Percentiles rank a stretch among this genome's conserved stretches.
phyloP scores from a whole-genome alignment of 192 early-diverging fungal genomes.

The Backusella macrospora region DNA sequence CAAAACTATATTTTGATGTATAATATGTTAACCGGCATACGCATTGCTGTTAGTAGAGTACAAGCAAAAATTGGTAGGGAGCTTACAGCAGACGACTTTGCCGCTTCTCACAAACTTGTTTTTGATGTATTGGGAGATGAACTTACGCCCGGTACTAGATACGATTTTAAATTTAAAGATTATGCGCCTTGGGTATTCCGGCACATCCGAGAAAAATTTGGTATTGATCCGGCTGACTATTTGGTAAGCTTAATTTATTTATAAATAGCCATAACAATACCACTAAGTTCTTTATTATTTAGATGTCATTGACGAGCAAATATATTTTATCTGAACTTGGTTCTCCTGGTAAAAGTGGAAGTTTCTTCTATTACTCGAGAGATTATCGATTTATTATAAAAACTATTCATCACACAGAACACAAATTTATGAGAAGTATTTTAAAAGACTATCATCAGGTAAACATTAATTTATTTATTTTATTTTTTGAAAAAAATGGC shows the following conservation, averaged over 20 bases:
- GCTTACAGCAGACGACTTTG: slow-evolving; percentile 80
- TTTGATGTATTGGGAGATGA: slow-evolving; percentile 98
- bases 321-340: slow-evolving; percentile 98
- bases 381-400: slow-evolving; percentile 99
- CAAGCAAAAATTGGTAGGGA: slow-evolving; percentile 79
- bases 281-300: slow-evolving; percentile 13
- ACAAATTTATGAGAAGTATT: slow-evolving; percentile 91
- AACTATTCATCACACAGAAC: slow-evolving; percentile 94
- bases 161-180: slow-evolving; percentile 99
- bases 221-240: slow-evolving; percentile 93
- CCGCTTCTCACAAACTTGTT: slow-evolving; percentile 88
- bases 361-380: slow-evolving; percentile 98
- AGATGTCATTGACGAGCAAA: slow-evolving; percentile 94
- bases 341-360: slow-evolving; percentile 96
- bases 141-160: slow-evolving; percentile 88
- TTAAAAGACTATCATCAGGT: slow-evolving; percentile 83
- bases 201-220: slow-evolving; percentile 84
- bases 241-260: slow-evolving; percentile 57
- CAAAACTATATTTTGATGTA: slow-evolving; percentile 98
- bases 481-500: background rate
- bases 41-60: slow-evolving; percentile 87
- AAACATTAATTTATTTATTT: background rate
- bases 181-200: slow-evolving; percentile 99
- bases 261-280: background rate
- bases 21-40: slow-evolving; percentile 97